These are phyloP conservation scores for Tylopilus sp. DNA, from an alignment of 1,284 basidiomycete genomes.

Conservation along the genomic window DNA sequence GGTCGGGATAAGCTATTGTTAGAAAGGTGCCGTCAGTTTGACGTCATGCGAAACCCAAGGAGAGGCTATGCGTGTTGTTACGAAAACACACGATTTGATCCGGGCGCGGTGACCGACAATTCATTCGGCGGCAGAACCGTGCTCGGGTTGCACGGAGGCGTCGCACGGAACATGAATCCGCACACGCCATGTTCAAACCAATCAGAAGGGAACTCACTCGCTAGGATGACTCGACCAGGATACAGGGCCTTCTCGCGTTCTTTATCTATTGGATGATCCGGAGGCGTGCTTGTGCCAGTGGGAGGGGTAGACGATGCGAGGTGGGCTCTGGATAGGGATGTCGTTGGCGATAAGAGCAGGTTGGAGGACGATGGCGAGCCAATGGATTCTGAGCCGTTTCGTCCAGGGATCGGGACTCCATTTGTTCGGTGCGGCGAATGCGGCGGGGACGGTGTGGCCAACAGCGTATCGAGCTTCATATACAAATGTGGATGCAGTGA, in stretches of 20 bases:
- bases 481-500: neutral
- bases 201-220: slow-evolving; percentile 49
- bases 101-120: slow-evolving; percentile 14
- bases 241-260: slow-evolving; percentile 71
- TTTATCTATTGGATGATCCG: slow-evolving; percentile 41
- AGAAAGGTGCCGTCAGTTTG: slow-evolving; percentile 8
- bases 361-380: slow-evolving; percentile 24
- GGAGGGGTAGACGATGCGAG: slow-evolving; percentile 32
- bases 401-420: slow-evolving; percentile 26
- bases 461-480: slow-evolving; percentile 36
- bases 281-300: slow-evolving; percentile 17
- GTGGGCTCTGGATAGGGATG: slow-evolving; percentile 23
- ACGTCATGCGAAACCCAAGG: slow-evolving; percentile 1
- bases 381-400: slow-evolving; percentile 11
- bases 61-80: slow-evolving; percentile 8
- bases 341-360: slow-evolving; percentile 24
- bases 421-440: slow-evolving; percentile 19
- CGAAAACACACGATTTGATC: slow-evolving; percentile 11
- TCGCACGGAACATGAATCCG: slow-evolving; percentile 2
- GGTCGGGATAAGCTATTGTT: slow-evolving; percentile 62
- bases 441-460: slow-evolving; percentile 30
- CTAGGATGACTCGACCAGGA: slow-evolving; percentile 74
- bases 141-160: neutral
- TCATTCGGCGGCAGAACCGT: neutral
- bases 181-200: neutral